phyloP scores from a whole-genome alignment of 805 yeast species.

The Yamadazyma nakazawae region DNA sequence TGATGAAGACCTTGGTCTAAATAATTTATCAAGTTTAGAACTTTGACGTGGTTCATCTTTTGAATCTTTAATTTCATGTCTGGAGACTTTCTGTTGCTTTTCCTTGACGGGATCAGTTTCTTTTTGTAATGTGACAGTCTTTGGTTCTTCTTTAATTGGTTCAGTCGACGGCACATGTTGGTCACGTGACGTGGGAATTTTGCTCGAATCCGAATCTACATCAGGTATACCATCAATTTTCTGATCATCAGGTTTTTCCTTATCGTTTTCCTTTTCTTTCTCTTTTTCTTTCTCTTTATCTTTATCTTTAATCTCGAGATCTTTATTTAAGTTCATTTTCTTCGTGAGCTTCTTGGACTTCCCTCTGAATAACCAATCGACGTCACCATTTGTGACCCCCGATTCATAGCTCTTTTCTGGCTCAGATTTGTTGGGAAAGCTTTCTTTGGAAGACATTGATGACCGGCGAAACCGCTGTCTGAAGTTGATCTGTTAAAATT shows the following conservation, averaged over 20 bases:
- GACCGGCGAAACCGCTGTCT: not conserved
- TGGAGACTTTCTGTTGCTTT: not conserved
- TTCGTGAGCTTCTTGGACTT: constrained; percentile 57
- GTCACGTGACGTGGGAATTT: not conserved
- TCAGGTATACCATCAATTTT: not conserved
- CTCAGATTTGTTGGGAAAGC: not conserved
- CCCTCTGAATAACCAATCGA: constrained; percentile 84
- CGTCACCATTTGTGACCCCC: constrained; percentile 71
- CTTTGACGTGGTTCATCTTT: constrained; percentile 2
- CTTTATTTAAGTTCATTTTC: constrained; percentile 27
- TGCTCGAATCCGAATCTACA: not conserved
- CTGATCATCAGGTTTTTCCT: not conserved
- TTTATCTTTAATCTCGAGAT: constrained; percentile 8
- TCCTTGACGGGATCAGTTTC: too few species aligned
- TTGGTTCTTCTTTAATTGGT: not conserved
- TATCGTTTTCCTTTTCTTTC: too few species aligned
- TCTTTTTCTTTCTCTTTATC: constrained; percentile 15
- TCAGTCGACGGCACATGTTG: not conserved
- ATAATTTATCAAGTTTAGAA: constrained; percentile 13
- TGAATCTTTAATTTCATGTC: not conserved
- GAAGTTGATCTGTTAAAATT: not conserved
- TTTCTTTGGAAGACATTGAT: constrained; percentile 2
- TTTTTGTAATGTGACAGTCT: too few species aligned
- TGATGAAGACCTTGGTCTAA: constrained; percentile 12
- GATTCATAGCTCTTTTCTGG: constrained; percentile 22